These are phyloP conservation scores for Chalciporus pseudorubinellus DNA, from an alignment of 768 basidiomycete genomes.

Conservation along the genomic window DNA sequence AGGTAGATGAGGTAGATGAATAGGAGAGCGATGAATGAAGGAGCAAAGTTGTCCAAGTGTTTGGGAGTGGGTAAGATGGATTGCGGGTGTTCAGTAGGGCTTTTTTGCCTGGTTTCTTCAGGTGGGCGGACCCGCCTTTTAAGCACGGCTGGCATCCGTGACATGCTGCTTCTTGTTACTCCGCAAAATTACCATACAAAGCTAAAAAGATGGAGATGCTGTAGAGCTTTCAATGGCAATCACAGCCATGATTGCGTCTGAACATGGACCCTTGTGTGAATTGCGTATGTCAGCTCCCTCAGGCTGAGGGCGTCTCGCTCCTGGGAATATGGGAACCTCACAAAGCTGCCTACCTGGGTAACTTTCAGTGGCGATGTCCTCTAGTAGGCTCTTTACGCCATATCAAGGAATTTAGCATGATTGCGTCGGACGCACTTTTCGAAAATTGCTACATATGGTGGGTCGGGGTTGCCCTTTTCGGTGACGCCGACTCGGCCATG, in stretches of 20 bases:
- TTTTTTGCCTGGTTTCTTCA: constrained; percentile 4
- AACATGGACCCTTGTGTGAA: constrained; percentile 28
- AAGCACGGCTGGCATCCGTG: constrained; percentile 10
- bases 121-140: constrained; percentile 28
- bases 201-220: constrained; percentile 22
- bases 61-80: neutral
- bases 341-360: constrained; percentile 24
- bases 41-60: neutral
- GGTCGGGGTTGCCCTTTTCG: constrained; percentile 2
- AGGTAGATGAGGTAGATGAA: neutral
- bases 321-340: neutral
- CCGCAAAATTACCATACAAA: constrained; percentile 26
- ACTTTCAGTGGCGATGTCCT: constrained; percentile 22
- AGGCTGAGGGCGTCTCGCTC: constrained; percentile 4
- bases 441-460: constrained; percentile 23
- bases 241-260: constrained; percentile 26
- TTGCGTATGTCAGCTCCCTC: constrained; percentile 28
- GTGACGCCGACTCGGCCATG: neutral
- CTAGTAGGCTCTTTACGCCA: constrained; percentile 7
- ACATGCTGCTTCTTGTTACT: constrained; percentile 19
- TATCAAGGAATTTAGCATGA: constrained; percentile 20
- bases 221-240: constrained; percentile 10
- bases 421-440: constrained; percentile 16
- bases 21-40: neutral
- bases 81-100: constrained; percentile 8